These are phyloP conservation scores for Taxillus chinensis DNA, from an alignment of 164 flowering plant species.

Conservation along the genomic window DNA sequence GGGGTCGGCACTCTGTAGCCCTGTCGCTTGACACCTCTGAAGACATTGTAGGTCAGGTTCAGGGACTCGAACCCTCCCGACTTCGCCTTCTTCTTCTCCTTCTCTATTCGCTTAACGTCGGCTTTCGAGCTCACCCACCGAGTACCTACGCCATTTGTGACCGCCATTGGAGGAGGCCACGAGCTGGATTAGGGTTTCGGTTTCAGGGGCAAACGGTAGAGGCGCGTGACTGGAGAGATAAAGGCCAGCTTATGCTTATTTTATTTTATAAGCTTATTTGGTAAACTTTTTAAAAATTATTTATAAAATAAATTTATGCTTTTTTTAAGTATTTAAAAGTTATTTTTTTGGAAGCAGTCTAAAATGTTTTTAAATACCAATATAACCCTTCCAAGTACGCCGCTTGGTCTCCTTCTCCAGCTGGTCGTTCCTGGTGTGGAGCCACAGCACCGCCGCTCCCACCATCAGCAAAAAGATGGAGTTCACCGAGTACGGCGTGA, in stretches of 20 bases:
- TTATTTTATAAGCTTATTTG: too few species aligned
- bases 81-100: conserved; percentile 59
- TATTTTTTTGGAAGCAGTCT: too few species aligned
- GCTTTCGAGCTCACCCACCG: conserved; percentile 46
- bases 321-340: too few species aligned
- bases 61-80: conserved; percentile 92
- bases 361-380: conserved; percentile 12
- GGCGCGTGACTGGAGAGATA: too few species aligned
- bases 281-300: too few species aligned
- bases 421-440: conserved; percentile 14
- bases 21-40: conserved; percentile 61
- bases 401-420: conserved; percentile 10
- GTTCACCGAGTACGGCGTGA: conserved; percentile 17
- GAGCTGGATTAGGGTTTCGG: not conserved
- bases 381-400: conserved; percentile 12
- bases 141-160: not conserved
- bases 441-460: conserved; percentile 15
- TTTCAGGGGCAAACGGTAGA: too few species aligned
- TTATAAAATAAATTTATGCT: too few species aligned
- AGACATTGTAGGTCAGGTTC: conserved; percentile 50
- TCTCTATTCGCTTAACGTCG: conserved; percentile 44
- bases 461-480: conserved; percentile 15
- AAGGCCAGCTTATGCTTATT: too few species aligned
- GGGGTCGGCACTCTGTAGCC: conserved; percentile 96
- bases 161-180: not conserved